Evolutionary conservation across 345 rosid genomes (phyloP).

Genomic region (Eucalyptus dawsonii): DNA sequence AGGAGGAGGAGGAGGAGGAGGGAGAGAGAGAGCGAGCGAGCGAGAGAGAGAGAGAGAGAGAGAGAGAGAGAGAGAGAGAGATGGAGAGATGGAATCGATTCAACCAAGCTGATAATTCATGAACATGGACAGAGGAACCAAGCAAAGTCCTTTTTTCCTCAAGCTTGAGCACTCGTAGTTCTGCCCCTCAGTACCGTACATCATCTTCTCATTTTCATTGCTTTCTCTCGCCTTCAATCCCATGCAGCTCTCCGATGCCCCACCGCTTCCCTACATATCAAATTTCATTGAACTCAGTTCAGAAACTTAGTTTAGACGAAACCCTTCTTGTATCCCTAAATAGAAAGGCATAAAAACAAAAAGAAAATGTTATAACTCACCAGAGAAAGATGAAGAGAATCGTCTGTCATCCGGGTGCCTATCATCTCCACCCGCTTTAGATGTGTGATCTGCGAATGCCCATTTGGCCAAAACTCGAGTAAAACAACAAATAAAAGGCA

Average conservation of each 20-base stretch:
- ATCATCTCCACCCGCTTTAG: slow-evolving; percentile 21
- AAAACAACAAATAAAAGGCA: not conserved
- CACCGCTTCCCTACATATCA: not conserved
- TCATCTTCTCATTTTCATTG: slow-evolving; percentile 9
- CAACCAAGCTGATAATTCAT: slow-evolving; percentile 36
- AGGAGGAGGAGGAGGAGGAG: too few relatives aligned
- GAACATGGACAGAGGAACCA: slow-evolving; percentile 72
- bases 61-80: not conserved
- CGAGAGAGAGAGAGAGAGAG: not conserved
- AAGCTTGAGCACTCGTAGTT: slow-evolving; percentile 21
- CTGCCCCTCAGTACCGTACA: not conserved
- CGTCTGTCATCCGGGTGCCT: slow-evolving; percentile 20
- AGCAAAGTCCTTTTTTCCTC: slow-evolving; percentile 64
- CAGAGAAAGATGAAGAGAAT: slow-evolving; percentile 18
- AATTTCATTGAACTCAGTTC: not conserved
- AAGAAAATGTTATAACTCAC: not conserved
- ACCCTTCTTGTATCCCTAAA: not conserved
- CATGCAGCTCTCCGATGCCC: slow-evolving; percentile 13
- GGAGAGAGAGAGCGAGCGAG: too few relatives aligned
- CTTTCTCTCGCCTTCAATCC: not conserved
- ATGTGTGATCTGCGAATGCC: slow-evolving; percentile 32
- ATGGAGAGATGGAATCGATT: not conserved
- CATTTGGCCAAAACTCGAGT: not conserved
- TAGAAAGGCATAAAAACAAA: not conserved
- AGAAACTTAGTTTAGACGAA: not conserved